These are phyloP conservation scores for Oenanthe sinensis DNA, from an alignment of 129 eudicot species.

Conservation along the genomic window DNA sequence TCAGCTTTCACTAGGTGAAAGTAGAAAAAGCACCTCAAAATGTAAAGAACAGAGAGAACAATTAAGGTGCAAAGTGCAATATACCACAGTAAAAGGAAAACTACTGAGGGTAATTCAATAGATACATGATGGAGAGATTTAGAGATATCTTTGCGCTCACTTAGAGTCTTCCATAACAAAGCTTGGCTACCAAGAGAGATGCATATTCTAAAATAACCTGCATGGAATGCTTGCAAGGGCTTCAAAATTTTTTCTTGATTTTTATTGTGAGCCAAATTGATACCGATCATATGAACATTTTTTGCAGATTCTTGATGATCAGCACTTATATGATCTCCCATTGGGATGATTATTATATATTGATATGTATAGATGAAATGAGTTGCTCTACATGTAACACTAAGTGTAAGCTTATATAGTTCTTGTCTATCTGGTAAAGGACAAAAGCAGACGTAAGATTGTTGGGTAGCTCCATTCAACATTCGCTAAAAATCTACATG, in stretches of 20 bases:
- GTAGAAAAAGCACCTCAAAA: constrained; percentile 47
- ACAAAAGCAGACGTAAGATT: neutral
- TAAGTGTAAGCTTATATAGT: neutral
- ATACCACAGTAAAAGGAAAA: constrained; percentile 52
- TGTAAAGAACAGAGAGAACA: constrained; percentile 42
- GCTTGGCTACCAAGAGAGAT: constrained; percentile 62
- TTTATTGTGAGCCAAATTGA: neutral
- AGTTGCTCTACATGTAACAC: neutral
- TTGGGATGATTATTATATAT: neutral
- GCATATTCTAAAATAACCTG: constrained; percentile 65
- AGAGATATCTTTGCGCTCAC: constrained; percentile 20
- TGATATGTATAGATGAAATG: neutral
- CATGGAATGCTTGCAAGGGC: constrained; percentile 32
- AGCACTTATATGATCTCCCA: neutral
- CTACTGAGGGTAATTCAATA: constrained; percentile 37
- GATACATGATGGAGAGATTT: constrained; percentile 21
- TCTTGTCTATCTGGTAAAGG: neutral
- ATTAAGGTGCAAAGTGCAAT: constrained; percentile 30
- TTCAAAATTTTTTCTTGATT: neutral
- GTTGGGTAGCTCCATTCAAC: neutral
- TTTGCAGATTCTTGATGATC: neutral
- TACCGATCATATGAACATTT: neutral
- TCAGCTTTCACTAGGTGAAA: constrained; percentile 53
- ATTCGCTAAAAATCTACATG: neutral
- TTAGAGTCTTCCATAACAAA: constrained; percentile 55